Evolutionary conservation across 2,329 filamentous ascomycete genomes (phyloP).

Genomic region (Epichloe baconii): DNA sequence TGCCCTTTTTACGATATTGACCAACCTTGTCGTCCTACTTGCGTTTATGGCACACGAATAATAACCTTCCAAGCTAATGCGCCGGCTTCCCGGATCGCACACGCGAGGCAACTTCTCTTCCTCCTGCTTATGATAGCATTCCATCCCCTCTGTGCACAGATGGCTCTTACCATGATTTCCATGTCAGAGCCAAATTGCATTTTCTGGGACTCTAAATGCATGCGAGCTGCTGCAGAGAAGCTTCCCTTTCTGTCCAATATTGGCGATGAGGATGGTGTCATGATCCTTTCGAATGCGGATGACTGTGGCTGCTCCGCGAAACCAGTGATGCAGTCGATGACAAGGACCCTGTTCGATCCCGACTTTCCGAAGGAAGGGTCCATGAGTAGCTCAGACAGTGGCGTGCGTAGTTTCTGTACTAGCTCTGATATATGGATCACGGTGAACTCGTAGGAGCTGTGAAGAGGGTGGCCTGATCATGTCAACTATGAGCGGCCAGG

Average conservation of each 20-base stretch:
- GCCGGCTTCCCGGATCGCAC: constrained; percentile 61
- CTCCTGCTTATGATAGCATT: constrained; percentile 58
- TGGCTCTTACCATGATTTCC: constrained; percentile 57
- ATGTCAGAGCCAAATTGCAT: constrained; percentile 50
- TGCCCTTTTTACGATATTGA: neutral
- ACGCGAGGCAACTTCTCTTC: constrained; percentile 57
- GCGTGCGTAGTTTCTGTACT: constrained; percentile 31
- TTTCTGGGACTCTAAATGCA: constrained; percentile 42
- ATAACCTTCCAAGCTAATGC: constrained; percentile 57
- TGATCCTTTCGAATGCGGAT: constrained; percentile 28
- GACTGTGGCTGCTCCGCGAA: constrained; percentile 34
- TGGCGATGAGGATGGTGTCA: constrained; percentile 15
- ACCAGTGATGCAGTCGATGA: constrained; percentile 51
- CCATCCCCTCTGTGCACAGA: constrained; percentile 62
- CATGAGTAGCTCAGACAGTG: constrained; percentile 34
- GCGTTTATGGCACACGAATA: constrained; percentile 38
- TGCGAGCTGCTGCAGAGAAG: constrained; percentile 33
- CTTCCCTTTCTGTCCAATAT: constrained; percentile 22
- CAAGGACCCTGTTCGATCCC: constrained; percentile 30
- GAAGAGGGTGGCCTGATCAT: constrained; percentile 44
- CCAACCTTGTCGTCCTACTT: neutral
- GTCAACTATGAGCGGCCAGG: neutral
- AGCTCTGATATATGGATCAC: constrained; percentile 46
- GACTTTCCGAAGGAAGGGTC: constrained; percentile 20
- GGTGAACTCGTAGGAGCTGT: constrained; percentile 49